Percentiles rank a stretch among this genome's conserved stretches.
phyloP scores from a whole-genome alignment of 1,139 yeast genomes.

The Scheffersomyces quercinus region DNA sequence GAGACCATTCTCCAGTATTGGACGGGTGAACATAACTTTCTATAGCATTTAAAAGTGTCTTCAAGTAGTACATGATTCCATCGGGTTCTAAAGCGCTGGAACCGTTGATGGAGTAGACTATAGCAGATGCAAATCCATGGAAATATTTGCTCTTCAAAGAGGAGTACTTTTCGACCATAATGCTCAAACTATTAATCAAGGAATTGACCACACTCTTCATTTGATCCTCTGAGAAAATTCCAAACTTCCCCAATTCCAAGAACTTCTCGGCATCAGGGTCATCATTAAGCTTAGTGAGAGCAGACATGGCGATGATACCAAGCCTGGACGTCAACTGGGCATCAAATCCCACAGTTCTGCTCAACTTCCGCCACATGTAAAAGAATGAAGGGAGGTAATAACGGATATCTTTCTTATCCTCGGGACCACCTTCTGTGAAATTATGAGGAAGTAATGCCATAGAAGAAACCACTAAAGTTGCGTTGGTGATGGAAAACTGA shows the following conservation, averaged over 20 bases:
- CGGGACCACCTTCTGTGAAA: slow-evolving; percentile 23
- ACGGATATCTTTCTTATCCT: slow-evolving; percentile 43
- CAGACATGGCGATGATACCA: slow-evolving; percentile 60
- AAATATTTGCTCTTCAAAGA: slow-evolving; percentile 46
- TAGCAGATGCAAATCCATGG: slow-evolving; percentile 61
- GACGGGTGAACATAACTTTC: slow-evolving; percentile 92
- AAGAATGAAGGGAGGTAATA: slow-evolving; percentile 66
- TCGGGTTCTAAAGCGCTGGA: slow-evolving; percentile 35
- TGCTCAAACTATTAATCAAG: slow-evolving; percentile 53
- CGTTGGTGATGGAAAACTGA: slow-evolving; percentile 57
- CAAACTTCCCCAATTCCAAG: slow-evolving; percentile 38
- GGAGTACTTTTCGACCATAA: slow-evolving; percentile 41
- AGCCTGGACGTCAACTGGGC: slow-evolving; percentile 65
- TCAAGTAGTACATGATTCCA: slow-evolving; percentile 56
- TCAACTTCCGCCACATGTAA: slow-evolving; percentile 69
- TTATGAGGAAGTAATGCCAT: slow-evolving; percentile 54
- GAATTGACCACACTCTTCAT: slow-evolving; percentile 57
- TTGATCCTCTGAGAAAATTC: slow-evolving; percentile 66
- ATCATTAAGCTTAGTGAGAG: slow-evolving; percentile 34
- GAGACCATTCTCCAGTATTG: slow-evolving; percentile 82
- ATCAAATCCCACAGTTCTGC: slow-evolving; percentile 61
- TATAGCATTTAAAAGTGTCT: slow-evolving; percentile 64
- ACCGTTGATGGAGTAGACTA: slow-evolving; percentile 67
- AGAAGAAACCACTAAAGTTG: slow-evolving; percentile 58
- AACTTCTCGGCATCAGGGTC: slow-evolving; percentile 15